Base-by-base conservation (phyloP, 2,329 filamentous ascomycete genomes). In the Neoscytalidium dimidiatum region DNA sequence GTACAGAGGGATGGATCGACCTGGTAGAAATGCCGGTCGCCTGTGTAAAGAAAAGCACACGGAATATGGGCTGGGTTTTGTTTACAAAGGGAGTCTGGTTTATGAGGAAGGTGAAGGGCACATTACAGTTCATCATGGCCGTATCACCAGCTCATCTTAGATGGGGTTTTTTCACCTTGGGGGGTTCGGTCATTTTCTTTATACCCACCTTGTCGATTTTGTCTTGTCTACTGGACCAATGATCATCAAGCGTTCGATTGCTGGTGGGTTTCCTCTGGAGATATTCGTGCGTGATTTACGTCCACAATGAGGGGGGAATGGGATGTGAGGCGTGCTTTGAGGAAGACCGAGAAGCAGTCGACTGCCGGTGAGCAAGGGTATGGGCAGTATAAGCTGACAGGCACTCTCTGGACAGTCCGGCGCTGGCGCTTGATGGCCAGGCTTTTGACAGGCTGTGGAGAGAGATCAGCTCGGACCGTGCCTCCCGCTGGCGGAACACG, bases 121-220 rank as follows among this genome's bases (percentile, higher is more conserved):
- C 23, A 43, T 43, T 11, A 43, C 31, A 11, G 23, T 43, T 49
- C 19, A 29, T 48, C 19, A 14, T 26, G 23, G 43, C 43, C 49
- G 13, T 13, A 19, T 21, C 41, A 17, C 35, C 19, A 3, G 13
- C 29, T 35, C 51, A 38, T 53, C 29, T 33, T 31, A 35, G 31
- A 38, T 11, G 19, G 41, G 31, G 5, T 56, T 56, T 38, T 28
- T 17, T 26, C 38, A 41, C 17, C 17, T 31, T 44, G 26, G 43
- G 58, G 43, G 58, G 21, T 41, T 62, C 58, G 58, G 58, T 62
- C 58, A 28, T 51, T 51, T 62, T 62, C 58, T 49, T 38, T 51
- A 62, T 62, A 62, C 58, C 58, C 58, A 51, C 43, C 23, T 26
- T 28, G 31, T 19, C 41, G 43, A 41, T 8, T 33, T 28, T 46